phyloP scores from a whole-genome alignment of 768 basidiomycete genomes.

The Tubosaeta sp. region DNA sequence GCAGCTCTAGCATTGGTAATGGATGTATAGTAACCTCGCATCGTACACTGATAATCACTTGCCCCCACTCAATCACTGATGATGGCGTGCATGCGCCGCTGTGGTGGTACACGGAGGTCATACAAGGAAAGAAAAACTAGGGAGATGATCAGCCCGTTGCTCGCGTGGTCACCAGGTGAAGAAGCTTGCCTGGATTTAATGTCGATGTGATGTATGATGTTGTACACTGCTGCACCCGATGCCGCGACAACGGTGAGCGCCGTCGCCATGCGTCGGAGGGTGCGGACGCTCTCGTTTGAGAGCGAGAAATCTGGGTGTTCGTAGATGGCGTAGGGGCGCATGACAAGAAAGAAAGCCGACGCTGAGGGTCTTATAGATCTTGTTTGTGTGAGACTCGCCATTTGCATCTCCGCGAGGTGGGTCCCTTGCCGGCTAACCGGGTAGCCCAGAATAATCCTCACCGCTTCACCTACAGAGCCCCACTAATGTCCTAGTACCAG shows the following conservation, averaged over 20 bases:
- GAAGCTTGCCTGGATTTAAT: conserved; percentile 18
- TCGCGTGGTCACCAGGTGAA: not conserved
- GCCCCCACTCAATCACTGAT: conserved; percentile 14
- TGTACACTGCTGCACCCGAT: conserved; percentile 30
- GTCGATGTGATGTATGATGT: conserved; percentile 17
- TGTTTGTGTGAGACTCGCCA: not conserved
- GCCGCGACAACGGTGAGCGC: conserved; percentile 30
- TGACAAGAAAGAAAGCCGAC: conserved; percentile 2
- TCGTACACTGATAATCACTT: not conserved
- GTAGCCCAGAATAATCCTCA: too few relatives aligned
- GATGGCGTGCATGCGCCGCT: not conserved
- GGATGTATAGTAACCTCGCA: conserved; percentile 6
- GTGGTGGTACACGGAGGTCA: conserved; percentile 4
- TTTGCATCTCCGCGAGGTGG: too few relatives aligned
- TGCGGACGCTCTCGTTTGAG: conserved; percentile 21
- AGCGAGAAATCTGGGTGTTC: conserved; percentile 32
- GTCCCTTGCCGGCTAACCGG: too few relatives aligned
- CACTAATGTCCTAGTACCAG: too few relatives aligned
- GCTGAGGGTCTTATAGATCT: too few relatives aligned
- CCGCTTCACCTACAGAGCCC: too few relatives aligned
- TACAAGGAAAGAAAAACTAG: conserved; percentile 11
- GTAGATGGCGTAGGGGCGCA: conserved; percentile 33
- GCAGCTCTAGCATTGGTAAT: conserved; percentile 47
- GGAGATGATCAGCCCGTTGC: not conserved
- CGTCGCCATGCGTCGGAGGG: conserved; percentile 24